Evolutionary conservation across 73 alveolate species (phyloP), one percentile per base, ranked within the genome.

Genomic region (Loxodes magnus): DNA sequence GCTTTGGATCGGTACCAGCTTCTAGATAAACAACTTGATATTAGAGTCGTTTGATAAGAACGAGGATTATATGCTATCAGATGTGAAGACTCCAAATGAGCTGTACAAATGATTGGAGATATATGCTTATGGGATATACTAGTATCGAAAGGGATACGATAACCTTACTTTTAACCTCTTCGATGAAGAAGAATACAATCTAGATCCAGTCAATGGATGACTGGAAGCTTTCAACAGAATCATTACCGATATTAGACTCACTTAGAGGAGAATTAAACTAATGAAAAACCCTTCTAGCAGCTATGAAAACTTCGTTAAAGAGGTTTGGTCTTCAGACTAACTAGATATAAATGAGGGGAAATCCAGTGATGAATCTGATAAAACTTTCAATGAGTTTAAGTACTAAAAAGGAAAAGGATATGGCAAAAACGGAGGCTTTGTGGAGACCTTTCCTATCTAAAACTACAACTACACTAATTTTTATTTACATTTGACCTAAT

Each of bases 211-310:
- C n/a, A n/a, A n/a, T n/a, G n/a, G n/a, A n/a, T n/a, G 59, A 10
- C 2, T 46, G 50, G 26, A 9, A 0, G 7, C 27, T n/a, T 12
- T 10, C n/a, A 46, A 46, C 39, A 46, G 59, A 24, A 9, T 46
- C 17, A 46, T 46, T 9, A 46, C 59, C 5, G 43, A 37, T 46
- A 12, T 46, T 20, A 17, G 59, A 46, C 27, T 46, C 17, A 41
- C 27, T 23, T 41, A 46, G 34, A 46, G 27, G 2, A 9, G 59
- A 5, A 19, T 46, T 14, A 24, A 16, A 10, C 46, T n/a, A n/a
- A 19, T 9, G 0, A 41, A 46, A 9, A 46, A 46, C 2, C 19
- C 50, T 17, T 12, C 22, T 25, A 10, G 27, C 46, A 46, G 59
- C 14, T 25, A 37, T 25, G 27, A 46, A 10, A 46, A 24, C 5